Base-by-base conservation (phyloP, 2,329 filamentous ascomycete genomes). In the Fusarium humuli region DNA sequence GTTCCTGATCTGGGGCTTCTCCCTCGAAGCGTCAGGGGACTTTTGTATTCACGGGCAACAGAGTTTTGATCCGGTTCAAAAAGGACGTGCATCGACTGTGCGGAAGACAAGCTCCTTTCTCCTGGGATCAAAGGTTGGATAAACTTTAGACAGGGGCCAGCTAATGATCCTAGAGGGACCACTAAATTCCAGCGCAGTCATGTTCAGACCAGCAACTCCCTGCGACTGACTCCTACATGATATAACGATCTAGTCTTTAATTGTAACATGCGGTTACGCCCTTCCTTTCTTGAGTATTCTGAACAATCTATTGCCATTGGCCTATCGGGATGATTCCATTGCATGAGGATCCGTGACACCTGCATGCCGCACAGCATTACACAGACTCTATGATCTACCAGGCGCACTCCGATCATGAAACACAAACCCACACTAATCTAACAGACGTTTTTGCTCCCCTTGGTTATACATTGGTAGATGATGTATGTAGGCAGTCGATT, bases 241-340 rank as follows among this genome's bases (percentile, higher is more conserved):
- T 44, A 42, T 23, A 13, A 10, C 16, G 22, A 25, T 41, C 18
- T 18, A 29, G n/a, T 41, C 25, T 41, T 41, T 4, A 32, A 20
- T 46, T 45, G 27, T 13, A 37, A 29, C 50, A 22, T 54, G 12
- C 30, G 7, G 16, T 27, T 20, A 13, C 12, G 16, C 6, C 20
- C 34, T 20, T 25, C 9, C 48, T 25, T n/a, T 12, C 48, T 37
- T 37, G 34, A n/a, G 22, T 50, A 18, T 29, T 44, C 22, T 18
- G 22, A 44, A 8, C 22, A 13, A 8, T 22, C 14, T 30, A 25
- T 8, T 52, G 25, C 13, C 25, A 22, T 52, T 46, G 25, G 23
- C 59, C 59, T 61, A 62, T 62, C 59, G 59, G 59, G 40, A 61
- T 42, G 25, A 62, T 60, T 62, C 59, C 59, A 61, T 41, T 27